These are phyloP conservation scores for Candolleomyces aberdarensis DNA, from an alignment of 768 basidiomycete species.

Conservation along the genomic window DNA sequence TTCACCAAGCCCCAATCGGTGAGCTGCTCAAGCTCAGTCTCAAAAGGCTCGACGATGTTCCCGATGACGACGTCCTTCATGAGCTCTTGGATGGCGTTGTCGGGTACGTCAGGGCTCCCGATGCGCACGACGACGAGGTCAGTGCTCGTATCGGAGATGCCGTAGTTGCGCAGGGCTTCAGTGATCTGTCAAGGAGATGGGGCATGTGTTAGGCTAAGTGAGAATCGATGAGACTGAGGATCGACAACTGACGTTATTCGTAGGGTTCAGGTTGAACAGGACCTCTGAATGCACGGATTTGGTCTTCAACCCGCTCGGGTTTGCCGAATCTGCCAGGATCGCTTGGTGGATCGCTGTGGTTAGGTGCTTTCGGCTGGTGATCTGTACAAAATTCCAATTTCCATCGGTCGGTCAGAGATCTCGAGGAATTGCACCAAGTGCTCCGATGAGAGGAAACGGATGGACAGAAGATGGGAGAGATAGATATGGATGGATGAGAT, in stretches of 20 bases:
- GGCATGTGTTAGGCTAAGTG: background rate
- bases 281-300: constrained; percentile 85
- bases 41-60: constrained; percentile 40
- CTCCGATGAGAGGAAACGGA: too few species aligned
- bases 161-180: constrained; percentile 84
- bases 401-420: background rate
- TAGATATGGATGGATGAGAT: background rate
- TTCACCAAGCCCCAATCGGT: constrained; percentile 75
- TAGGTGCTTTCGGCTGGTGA: constrained; percentile 77
- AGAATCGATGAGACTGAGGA: background rate
- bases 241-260: constrained; percentile 61
- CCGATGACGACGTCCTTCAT: constrained; percentile 65
- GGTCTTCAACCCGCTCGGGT: background rate
- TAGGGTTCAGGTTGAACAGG: constrained; percentile 83
- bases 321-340: constrained; percentile 46
- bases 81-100: constrained; percentile 40
- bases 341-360: constrained; percentile 84
- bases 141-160: constrained; percentile 64
- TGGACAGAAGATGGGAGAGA: background rate
- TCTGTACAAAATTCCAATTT: constrained; percentile 40
- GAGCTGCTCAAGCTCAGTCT: constrained; percentile 31
- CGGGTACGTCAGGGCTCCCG: constrained; percentile 29
- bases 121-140: constrained; percentile 75
- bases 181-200: constrained; percentile 56
- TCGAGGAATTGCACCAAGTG: too few species aligned